These are phyloP conservation scores for Melanopsichium pennsylvanicum DNA, from an alignment of 1,284 basidiomycete genomes.

Conservation along the genomic window DNA sequence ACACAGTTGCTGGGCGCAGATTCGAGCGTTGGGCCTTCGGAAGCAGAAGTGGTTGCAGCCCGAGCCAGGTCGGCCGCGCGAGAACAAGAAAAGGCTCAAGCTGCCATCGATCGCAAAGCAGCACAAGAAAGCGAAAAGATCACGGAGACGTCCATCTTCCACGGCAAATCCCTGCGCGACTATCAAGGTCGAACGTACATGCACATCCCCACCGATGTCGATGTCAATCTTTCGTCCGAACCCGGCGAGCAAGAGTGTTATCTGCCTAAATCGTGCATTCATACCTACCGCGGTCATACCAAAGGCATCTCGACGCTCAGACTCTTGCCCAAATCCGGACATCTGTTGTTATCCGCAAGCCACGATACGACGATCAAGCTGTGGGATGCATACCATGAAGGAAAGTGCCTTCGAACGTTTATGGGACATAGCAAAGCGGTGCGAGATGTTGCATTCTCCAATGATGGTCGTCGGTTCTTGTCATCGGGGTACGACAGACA, in stretches of 20 bases:
- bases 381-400: slow-evolving; percentile 97
- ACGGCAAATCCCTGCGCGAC: slow-evolving; percentile 94
- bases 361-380: slow-evolving; percentile 99
- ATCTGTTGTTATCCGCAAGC: slow-evolving; percentile 88
- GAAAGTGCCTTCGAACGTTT: slow-evolving; percentile 94
- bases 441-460: slow-evolving; percentile 93
- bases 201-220: slow-evolving; percentile 78
- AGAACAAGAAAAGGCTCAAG: slow-evolving; percentile 67
- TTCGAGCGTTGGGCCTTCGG: slow-evolving; percentile 67
- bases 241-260: slow-evolving; percentile 87
- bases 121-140: slow-evolving; percentile 81
- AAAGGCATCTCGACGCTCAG: slow-evolving; percentile 93
- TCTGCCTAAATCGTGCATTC: slow-evolving; percentile 91
- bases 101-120: slow-evolving; percentile 71
- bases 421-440: slow-evolving; percentile 96
- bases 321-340: slow-evolving; percentile 89
- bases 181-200: slow-evolving; percentile 99
- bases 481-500: slow-evolving; percentile 94
- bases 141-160: slow-evolving; percentile 92
- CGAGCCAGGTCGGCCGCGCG: slow-evolving; percentile 75
- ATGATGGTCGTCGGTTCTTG: slow-evolving; percentile 86
- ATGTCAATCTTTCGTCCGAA: slow-evolving; percentile 77
- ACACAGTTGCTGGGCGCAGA: slow-evolving; percentile 60
- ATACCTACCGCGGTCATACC: slow-evolving; percentile 98
- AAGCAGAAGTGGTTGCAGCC: slow-evolving; percentile 73